Base-by-base conservation (phyloP, 2,329 filamentous ascomycete species). In the Colletotrichum cuscutae region DNA sequence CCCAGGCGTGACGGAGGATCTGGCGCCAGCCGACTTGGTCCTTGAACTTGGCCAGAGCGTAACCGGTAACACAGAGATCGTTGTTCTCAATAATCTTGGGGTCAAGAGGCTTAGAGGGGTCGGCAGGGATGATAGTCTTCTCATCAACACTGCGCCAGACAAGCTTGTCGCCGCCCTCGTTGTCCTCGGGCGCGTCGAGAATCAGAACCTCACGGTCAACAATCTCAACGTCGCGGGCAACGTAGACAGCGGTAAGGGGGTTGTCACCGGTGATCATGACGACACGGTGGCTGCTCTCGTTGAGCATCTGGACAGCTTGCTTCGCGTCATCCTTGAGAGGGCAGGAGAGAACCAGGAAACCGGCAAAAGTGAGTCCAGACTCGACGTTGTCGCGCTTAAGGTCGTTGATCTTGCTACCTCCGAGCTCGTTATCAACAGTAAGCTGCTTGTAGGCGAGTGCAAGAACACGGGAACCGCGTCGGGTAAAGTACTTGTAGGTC, bases 181-280 rank as follows among this genome's bases (percentile, higher is more conserved):
- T 95, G 78, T 98, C 90, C 82, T 99, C 97, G 26, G 97, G 97
- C 2, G 96, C 95, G 81, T 99, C 97, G 30, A 99, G 88, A 77
- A 99, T 98, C 72, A 98, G 89, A 66, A 97, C 94, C 42, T 98
- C 95, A 69, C 97, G 93, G 79, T 99, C 97, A 19, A 99, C 95
- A 81, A 99, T 99, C 82, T 99, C 97, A 30, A 99, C 97, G 81
- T 98, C 93, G 74, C 93, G 92, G 19, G 97, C 97, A 69, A 99
- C 97, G 80, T 99, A 96, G 12, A 98, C 94, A 76, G 97, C 97
- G 53, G 97, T 99, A 65, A 99, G 89, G 13, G 97, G 96, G 82
- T 99, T 99, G 82, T 99, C 97, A 80, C 97, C 97, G 73, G 97
- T 99, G 76, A 99, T 99, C 97, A 99, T 99, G 77, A 99, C 94